Evolutionary conservation across 1,284 basidiomycete genomes (phyloP).

Genomic region (Neotropicomus parvogracilis): DNA sequence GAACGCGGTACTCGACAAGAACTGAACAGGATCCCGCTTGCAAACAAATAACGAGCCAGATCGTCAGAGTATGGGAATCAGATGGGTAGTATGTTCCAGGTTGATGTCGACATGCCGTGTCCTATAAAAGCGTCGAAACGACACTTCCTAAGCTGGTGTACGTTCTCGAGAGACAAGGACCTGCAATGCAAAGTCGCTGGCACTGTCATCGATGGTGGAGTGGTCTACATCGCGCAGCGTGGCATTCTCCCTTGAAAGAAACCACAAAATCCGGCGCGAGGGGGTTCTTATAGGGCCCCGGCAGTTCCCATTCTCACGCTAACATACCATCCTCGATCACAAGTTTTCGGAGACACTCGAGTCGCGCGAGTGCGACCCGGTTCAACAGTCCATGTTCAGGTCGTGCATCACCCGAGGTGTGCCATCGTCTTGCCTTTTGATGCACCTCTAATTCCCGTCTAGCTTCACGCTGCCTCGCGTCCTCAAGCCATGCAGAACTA

Average conservation of each 20-base stretch:
- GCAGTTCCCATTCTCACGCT: slow-evolving; percentile 24
- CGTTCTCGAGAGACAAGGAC: slow-evolving; percentile 46
- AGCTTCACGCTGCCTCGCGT: slow-evolving; percentile 46
- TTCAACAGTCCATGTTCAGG: slow-evolving; percentile 41
- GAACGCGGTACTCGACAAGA: no score
- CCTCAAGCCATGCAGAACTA: slow-evolving; percentile 43
- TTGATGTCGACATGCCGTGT: slow-evolving; percentile 49
- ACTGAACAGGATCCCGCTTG: no score
- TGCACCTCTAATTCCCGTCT: slow-evolving; percentile 1
- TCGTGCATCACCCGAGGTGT: slow-evolving; percentile 33
- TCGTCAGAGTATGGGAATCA: no score
- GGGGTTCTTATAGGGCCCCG: slow-evolving; percentile 26
- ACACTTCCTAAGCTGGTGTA: slow-evolving; percentile 49
- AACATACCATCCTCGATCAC: neutral
- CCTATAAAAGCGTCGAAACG: slow-evolving; percentile 42
- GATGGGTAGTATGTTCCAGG: slow-evolving; percentile 38
- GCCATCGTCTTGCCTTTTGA: slow-evolving; percentile 5
- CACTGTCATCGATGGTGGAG: slow-evolving; percentile 46
- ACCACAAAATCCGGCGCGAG: neutral
- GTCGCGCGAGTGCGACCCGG: no score
- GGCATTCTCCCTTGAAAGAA: slow-evolving; percentile 40
- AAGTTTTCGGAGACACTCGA: neutral
- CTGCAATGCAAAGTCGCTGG: slow-evolving; percentile 41
- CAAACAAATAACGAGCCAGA: no score
- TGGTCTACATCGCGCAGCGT: slow-evolving; percentile 44